These are phyloP conservation scores for Coelastrella sp. DNA, from an alignment of 139 green algal genomes.

Conservation along the genomic window DNA sequence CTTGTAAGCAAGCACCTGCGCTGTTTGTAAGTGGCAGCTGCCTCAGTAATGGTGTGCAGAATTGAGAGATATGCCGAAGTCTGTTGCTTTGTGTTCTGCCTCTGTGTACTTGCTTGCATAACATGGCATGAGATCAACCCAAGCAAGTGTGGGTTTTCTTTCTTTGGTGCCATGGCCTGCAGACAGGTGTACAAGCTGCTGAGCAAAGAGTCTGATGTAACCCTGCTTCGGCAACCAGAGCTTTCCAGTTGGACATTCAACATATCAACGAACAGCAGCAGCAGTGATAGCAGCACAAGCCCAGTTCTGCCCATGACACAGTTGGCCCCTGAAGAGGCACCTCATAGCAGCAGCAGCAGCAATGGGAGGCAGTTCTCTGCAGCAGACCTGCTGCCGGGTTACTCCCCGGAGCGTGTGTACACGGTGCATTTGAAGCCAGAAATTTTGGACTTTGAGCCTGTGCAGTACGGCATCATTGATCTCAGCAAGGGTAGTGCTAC, in stretches of 20 bases:
- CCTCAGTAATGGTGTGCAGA: too few relatives aligned
- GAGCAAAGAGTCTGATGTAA: constrained; percentile 34
- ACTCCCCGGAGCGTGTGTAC: not conserved
- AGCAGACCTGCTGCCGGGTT: not conserved
- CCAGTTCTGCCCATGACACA: not conserved
- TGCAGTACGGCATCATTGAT: constrained; percentile 47
- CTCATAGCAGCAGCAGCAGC: not conserved
- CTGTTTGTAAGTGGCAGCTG: too few relatives aligned
- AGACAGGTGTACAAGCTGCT: constrained; percentile 42
- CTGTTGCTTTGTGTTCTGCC: too few relatives aligned
- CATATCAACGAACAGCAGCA: not conserved
- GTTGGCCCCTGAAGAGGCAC: not conserved
- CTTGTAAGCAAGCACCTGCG: too few relatives aligned
- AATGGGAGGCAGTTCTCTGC: not conserved
- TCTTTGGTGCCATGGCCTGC: not conserved
- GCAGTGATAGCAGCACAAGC: constrained; percentile 34
- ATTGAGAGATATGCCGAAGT: too few relatives aligned
- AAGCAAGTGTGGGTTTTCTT: not conserved
- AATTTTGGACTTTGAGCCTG: constrained; percentile 49
- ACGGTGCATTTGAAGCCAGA: constrained; percentile 38
- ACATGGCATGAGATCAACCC: too few relatives aligned
- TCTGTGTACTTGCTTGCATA: too few relatives aligned
- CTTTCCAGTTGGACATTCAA: constrained; percentile 7
- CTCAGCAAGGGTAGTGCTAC: constrained; percentile 48
- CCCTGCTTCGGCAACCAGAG: not conserved